Evolutionary conservation across 2,329 filamentous ascomycete genomes (phyloP).

Genomic region (Colletotrichum camelliae): DNA sequence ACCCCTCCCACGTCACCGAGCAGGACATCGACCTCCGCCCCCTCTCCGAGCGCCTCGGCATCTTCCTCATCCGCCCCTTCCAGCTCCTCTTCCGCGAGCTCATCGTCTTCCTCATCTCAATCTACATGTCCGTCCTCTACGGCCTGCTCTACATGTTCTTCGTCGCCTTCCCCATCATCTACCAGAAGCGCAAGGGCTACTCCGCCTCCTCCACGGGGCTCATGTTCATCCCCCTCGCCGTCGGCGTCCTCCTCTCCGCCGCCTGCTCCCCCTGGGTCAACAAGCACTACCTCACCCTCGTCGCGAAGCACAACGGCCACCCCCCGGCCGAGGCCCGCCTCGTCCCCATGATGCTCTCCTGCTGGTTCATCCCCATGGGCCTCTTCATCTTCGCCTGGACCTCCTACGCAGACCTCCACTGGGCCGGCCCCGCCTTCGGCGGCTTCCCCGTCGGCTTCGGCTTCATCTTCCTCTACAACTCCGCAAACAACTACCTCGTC

Average conservation of each 20-base stretch:
- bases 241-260: conserved; percentile 75
- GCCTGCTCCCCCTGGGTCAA: conserved; percentile 76
- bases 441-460: conserved; percentile 78
- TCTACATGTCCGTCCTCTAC: conserved; percentile 88
- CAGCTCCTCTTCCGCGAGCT: conserved; percentile 84
- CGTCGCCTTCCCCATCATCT: conserved; percentile 73
- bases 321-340: conserved; percentile 80
- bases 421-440: conserved; percentile 75
- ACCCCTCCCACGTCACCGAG: conserved; percentile 75
- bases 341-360: conserved; percentile 81
- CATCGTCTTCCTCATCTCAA: conserved; percentile 81
- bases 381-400: conserved; percentile 66
- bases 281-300: conserved; percentile 76
- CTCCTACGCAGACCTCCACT: conserved; percentile 68
- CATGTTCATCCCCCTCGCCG: conserved; percentile 85
- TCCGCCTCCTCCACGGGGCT: conserved; percentile 75
- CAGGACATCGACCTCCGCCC: conserved; percentile 78
- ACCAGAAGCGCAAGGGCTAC: conserved; percentile 81
- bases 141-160: conserved; percentile 81
- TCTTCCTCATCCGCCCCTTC: conserved; percentile 84
- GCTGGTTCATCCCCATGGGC: conserved; percentile 71
- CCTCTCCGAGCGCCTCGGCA: conserved; percentile 68
- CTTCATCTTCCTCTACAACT: conserved; percentile 85
- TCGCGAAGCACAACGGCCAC: conserved; percentile 67
- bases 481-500: conserved; percentile 76